Conservation (phyloP, 768 basidiomycete species). For the Rhodotorula taiwanensis region DNA sequence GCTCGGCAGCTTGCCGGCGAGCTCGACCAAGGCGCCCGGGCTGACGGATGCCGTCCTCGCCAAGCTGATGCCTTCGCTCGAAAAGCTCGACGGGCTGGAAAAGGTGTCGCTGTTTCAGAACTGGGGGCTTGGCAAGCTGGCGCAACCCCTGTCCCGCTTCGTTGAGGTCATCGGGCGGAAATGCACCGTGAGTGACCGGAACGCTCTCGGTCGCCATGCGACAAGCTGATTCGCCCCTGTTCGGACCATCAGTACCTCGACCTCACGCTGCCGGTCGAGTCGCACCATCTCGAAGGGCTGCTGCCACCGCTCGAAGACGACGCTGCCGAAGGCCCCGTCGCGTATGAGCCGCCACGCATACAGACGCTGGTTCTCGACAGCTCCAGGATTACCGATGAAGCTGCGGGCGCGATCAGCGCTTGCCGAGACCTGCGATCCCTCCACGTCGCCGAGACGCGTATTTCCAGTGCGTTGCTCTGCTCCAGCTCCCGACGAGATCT, state of each 20-base stretch:
- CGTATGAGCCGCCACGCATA: slow-evolving; percentile 19
- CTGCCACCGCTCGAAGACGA: slow-evolving; percentile 4
- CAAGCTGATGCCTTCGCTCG: slow-evolving; percentile 28
- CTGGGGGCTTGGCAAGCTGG: slow-evolving; percentile 14
- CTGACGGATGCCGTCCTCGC: slow-evolving; percentile 29
- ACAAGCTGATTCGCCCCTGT: too few species aligned
- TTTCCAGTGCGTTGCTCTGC: slow-evolving; percentile 19
- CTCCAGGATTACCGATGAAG: slow-evolving; percentile 27
- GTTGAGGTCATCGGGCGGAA: slow-evolving; percentile 21
- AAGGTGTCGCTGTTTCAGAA: slow-evolving; percentile 27
- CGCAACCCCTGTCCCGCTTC: slow-evolving; percentile 22
- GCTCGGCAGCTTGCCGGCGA: slow-evolving; percentile 28
- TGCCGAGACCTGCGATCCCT: slow-evolving; percentile 31
- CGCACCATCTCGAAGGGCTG: slow-evolving; percentile 22
- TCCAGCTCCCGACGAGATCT: too few species aligned
- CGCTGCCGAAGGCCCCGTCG: background rate
- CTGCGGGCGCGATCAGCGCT: slow-evolving; percentile 10
- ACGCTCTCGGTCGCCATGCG: too few species aligned
- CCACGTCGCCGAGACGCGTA: slow-evolving; percentile 36
- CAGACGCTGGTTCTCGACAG: slow-evolving; percentile 35
- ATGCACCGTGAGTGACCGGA: slow-evolving; percentile 25
- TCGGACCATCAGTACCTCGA: slow-evolving; percentile 16
- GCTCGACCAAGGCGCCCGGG: slow-evolving; percentile 24
- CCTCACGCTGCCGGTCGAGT: slow-evolving; percentile 24
- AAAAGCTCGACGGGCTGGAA: slow-evolving; percentile 31